Evolutionary conservation across 2,329 filamentous ascomycete species (phyloP).

Genomic region (Cercospora zeae-maydis): DNA sequence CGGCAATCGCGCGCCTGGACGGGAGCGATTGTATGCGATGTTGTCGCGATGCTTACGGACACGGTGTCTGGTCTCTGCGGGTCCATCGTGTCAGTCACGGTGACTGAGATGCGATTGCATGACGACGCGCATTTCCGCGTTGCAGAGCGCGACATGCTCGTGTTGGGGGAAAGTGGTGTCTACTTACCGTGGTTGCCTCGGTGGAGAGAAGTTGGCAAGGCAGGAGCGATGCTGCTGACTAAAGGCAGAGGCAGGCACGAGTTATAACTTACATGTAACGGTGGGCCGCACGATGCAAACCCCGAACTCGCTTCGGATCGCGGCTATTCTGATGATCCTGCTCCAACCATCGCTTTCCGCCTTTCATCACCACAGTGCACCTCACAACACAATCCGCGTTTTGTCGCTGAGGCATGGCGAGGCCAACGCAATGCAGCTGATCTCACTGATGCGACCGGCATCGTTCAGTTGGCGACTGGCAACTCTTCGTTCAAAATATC

Average conservation of each 20-base stretch:
- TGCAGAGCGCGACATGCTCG: not conserved
- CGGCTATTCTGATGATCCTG: not conserved
- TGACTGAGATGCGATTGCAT: not conserved
- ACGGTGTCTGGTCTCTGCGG: not conserved
- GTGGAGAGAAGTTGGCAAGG: not conserved
- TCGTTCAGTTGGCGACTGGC: not conserved
- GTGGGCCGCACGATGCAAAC: not conserved
- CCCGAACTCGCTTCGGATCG: not conserved
- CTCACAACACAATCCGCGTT: not conserved
- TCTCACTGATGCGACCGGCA: not conserved
- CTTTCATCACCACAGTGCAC: not conserved
- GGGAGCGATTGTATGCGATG: not conserved
- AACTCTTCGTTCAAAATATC: not conserved
- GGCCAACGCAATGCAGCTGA: not conserved
- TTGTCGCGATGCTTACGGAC: constrained; percentile 1
- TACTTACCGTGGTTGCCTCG: not conserved
- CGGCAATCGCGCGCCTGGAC: not conserved
- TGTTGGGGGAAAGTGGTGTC: not conserved
- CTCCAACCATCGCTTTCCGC: not conserved
- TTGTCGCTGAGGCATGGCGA: not conserved
- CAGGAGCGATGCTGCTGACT: not conserved
- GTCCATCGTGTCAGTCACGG: not conserved
- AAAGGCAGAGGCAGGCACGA: not conserved
- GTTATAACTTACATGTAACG: not conserved
- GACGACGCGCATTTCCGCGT: not conserved